phyloP scores from a whole-genome alignment of 495 filamentous ascomycete species.

The Penicillium riverlandense region DNA sequence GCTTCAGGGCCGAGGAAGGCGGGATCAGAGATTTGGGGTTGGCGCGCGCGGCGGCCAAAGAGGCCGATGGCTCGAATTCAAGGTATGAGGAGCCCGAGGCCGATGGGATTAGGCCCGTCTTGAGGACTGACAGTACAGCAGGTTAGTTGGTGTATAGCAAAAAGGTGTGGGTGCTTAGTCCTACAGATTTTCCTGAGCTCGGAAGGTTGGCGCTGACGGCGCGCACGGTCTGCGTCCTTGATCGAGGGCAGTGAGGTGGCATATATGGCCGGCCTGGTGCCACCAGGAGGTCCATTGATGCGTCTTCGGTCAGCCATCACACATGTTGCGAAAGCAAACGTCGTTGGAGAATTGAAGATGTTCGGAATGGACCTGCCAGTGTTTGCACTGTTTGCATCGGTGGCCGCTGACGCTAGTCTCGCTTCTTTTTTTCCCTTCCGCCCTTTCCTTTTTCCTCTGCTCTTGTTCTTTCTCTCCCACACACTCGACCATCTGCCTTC shows the following conservation, averaged over 20 bases:
- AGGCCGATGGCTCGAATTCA: constrained; percentile 63
- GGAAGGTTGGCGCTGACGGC: constrained; percentile 51
- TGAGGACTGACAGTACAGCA: constrained; percentile 53
- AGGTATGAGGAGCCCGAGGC: constrained; percentile 92
- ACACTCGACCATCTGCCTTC: constrained; percentile 12
- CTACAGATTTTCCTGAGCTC: constrained; percentile 78
- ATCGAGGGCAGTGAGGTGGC: constrained; percentile 33
- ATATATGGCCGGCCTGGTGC: constrained; percentile 71
- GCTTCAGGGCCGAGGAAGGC: constrained; percentile 63
- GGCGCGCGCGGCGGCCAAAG: constrained; percentile 41
- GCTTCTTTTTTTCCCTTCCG: constrained; percentile 18
- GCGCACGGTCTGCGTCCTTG: constrained; percentile 31
- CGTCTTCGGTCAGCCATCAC: constrained; percentile 80
- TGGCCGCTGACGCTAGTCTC: background rate
- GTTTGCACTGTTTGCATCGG: constrained; percentile 38
- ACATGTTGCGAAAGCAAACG: background rate
- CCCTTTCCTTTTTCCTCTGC: constrained; percentile 10
- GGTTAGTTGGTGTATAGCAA: constrained; percentile 5
- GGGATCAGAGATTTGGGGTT: constrained; percentile 39
- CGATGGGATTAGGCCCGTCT: constrained; percentile 87
- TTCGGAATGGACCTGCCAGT: constrained; percentile 32
- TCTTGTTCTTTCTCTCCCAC: constrained; percentile 21
- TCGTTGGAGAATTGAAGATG: constrained; percentile 13
- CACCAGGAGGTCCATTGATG: constrained; percentile 78
- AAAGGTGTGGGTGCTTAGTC: constrained; percentile 16